phyloP scores from a whole-genome alignment of 129 eudicot genomes.

The Glebionis coronaria region DNA sequence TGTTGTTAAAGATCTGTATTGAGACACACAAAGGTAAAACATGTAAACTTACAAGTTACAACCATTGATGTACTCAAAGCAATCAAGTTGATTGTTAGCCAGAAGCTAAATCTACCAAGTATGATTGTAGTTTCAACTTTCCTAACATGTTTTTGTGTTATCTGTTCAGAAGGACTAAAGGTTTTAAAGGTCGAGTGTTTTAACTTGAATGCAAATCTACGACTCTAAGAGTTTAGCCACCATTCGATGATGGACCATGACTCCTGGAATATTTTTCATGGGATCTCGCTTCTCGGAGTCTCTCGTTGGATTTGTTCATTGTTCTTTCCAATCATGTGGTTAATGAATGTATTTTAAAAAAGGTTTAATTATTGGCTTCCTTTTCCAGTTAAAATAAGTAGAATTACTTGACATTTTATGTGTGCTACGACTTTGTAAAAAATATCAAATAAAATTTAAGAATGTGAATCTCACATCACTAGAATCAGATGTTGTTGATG shows the following conservation, averaged over 20 bases:
- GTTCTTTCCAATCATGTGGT: slow-evolving; percentile 98
- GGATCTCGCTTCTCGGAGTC: slow-evolving; percentile 88
- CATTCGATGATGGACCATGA: slow-evolving; percentile 96
- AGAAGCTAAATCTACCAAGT: slow-evolving; percentile 97
- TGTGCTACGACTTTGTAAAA: too few species aligned
- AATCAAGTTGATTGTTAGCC: slow-evolving; percentile 86
- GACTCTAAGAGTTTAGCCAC: slow-evolving; percentile 89
- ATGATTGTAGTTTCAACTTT: slow-evolving; percentile 13
- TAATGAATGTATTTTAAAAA: slow-evolving; percentile 12
- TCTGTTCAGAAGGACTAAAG: slow-evolving; percentile 84
- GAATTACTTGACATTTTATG: too few species aligned
- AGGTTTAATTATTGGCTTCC: background rate
- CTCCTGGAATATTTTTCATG: slow-evolving; percentile 97
- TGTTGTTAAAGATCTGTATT: too few species aligned
- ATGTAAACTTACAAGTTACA: too few species aligned
- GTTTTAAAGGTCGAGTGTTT: slow-evolving; percentile 88
- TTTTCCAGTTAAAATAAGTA: too few species aligned
- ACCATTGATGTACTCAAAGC: slow-evolving; percentile 44
- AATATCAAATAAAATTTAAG: too few species aligned
- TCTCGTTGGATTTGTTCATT: slow-evolving; percentile 71
- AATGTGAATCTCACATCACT: too few species aligned
- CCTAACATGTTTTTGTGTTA: background rate
- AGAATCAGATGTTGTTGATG: too few species aligned
- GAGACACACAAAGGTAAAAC: too few species aligned
- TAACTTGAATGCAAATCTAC: slow-evolving; percentile 98